Conservation (phyloP, 345 rosid genomes). For the Moricandia arvensis region DNA sequence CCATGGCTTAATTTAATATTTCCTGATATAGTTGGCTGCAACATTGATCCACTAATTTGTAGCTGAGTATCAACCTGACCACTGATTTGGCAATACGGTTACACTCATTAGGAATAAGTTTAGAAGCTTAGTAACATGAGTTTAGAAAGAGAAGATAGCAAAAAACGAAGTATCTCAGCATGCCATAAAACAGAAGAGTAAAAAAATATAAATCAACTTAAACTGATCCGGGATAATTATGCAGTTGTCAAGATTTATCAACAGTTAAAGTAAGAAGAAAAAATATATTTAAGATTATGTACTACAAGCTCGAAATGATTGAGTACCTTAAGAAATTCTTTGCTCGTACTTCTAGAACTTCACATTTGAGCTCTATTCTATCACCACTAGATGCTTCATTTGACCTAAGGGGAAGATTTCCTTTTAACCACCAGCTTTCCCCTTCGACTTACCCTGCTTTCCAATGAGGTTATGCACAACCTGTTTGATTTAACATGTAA, state of each 20-base stretch:
- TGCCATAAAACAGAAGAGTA: not conserved
- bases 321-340: slow-evolving; percentile 80
- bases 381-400: slow-evolving; percentile 70
- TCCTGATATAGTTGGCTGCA: slow-evolving; percentile 96
- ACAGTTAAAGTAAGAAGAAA: not conserved
- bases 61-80: slow-evolving; percentile 96
- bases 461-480: slow-evolving; percentile 71
- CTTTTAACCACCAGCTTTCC: slow-evolving; percentile 82
- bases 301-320: slow-evolving; percentile 4
- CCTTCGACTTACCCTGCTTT: slow-evolving; percentile 86
- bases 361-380: slow-evolving; percentile 93
- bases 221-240: not conserved
- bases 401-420: slow-evolving; percentile 82
- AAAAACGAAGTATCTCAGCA: too few relatives aligned
- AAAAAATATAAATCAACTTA: slow-evolving; percentile 4
- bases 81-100: slow-evolving; percentile 48
- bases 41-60: slow-evolving; percentile 87
- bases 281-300: not conserved
- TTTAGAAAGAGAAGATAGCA: not conserved
- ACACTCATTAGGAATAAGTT: not conserved
- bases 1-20: slow-evolving; percentile 92
- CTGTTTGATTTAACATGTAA: slow-evolving; percentile 85
- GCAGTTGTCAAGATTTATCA: too few relatives aligned
- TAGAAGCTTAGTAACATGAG: not conserved
- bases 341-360: slow-evolving; percentile 90